These are phyloP conservation scores for Seminavis robusta DNA, from an alignment of 108 stramenopile species.

Conservation along the genomic window DNA sequence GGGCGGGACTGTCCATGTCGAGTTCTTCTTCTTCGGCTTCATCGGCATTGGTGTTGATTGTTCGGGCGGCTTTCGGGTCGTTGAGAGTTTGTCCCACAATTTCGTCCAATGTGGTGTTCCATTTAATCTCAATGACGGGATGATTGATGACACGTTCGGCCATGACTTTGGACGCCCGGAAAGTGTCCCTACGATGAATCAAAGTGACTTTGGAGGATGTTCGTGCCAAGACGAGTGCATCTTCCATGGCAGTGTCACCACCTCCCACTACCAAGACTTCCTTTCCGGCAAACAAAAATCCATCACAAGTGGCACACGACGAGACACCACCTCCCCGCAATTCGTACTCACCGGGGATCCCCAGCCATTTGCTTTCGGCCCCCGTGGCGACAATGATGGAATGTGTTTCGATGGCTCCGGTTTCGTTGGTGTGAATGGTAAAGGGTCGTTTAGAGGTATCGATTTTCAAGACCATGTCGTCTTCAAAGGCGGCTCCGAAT, in stretches of 20 bases:
- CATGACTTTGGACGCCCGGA: constrained; percentile 88
- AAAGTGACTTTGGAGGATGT: constrained; percentile 82
- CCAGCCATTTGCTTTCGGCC: constrained; percentile 92
- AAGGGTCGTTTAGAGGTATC: constrained; percentile 60
- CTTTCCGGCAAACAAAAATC: constrained; percentile 74
- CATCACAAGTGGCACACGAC: constrained; percentile 96
- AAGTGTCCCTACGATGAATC: constrained; percentile 88
- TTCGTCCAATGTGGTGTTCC: constrained; percentile 80
- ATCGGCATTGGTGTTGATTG: constrained; percentile 22
- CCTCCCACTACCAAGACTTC: constrained; percentile 94
- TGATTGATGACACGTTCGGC: constrained; percentile 84
- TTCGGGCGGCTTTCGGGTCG: constrained; percentile 4
- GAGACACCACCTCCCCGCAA: constrained; percentile 89
- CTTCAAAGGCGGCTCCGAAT: constrained; percentile 83
- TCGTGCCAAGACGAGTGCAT: constrained; percentile 89
- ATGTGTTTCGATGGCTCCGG: constrained; percentile 72
- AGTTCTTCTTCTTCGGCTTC: constrained; percentile 41
- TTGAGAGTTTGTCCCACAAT: constrained; percentile 60
- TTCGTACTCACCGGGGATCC: constrained; percentile 81
- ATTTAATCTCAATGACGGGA: constrained; percentile 74
- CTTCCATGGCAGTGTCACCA: constrained; percentile 96
- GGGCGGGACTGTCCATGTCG: constrained; percentile 51
- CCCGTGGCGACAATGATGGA: constrained; percentile 93
- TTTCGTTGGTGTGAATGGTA: constrained; percentile 63
- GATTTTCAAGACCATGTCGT: constrained; percentile 60